These are phyloP conservation scores for Starmera dryadoides DNA, from an alignment of 805 yeast species.

Conservation along the genomic window DNA sequence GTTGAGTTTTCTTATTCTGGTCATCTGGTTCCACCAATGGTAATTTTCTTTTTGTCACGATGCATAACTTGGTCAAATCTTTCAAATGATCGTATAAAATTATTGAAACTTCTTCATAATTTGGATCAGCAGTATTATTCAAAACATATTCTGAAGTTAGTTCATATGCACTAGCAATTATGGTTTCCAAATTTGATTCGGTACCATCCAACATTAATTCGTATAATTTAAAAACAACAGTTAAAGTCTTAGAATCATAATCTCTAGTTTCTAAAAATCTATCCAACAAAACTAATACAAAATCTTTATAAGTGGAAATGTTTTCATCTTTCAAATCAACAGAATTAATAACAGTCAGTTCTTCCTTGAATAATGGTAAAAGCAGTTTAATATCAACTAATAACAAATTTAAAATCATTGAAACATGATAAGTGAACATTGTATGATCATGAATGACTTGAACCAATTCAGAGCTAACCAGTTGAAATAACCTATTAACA, in stretches of 20 bases:
- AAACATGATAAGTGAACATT: constrained; percentile 54
- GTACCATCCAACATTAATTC: constrained; percentile 47
- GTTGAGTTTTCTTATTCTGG: constrained; percentile 8
- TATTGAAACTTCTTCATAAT: constrained; percentile 12
- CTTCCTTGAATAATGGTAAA: constrained; percentile 44
- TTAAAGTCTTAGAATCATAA: constrained; percentile 30
- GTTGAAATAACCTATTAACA: constrained; percentile 51
- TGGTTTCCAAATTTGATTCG: constrained; percentile 43
- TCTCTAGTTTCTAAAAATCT: constrained; percentile 35
- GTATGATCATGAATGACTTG: constrained; percentile 51
- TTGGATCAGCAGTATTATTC: neutral
- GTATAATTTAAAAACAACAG: constrained; percentile 36
- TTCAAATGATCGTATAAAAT: constrained; percentile 18
- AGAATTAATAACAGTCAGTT: constrained; percentile 49
- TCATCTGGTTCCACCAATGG: constrained; percentile 9
- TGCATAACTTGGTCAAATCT: constrained; percentile 11
- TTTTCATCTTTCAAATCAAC: constrained; percentile 35
- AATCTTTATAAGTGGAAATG: constrained; percentile 54
- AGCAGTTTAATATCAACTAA: constrained; percentile 34
- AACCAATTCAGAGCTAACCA: constrained; percentile 49
- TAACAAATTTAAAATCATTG: constrained; percentile 45
- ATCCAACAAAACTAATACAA: constrained; percentile 37
- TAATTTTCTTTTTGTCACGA: constrained; percentile 10
- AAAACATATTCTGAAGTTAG: constrained; percentile 21
- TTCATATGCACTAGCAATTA: constrained; percentile 34